Evolutionary conservation across 495 filamentous ascomycete genomes (phyloP).

Genomic region (Hypomontagnella submonticulosa): DNA sequence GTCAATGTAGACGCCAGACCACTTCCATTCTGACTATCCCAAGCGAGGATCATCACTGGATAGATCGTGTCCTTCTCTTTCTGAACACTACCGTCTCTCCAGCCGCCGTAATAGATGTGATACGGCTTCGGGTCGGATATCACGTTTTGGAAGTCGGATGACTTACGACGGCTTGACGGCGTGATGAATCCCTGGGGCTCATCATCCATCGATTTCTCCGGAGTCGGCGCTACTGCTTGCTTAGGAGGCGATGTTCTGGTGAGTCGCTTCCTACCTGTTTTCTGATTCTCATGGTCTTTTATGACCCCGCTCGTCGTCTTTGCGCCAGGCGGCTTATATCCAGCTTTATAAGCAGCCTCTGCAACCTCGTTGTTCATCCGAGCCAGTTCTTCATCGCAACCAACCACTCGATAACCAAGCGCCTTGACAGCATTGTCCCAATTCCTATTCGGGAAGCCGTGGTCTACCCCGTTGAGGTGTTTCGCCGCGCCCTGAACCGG

Average conservation of each 20-base stretch:
- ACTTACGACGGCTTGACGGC: background rate
- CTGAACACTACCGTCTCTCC: slow-evolving; percentile 30
- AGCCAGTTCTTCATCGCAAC: slow-evolving; percentile 44
- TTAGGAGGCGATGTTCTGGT: background rate
- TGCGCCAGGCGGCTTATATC: slow-evolving; percentile 48
- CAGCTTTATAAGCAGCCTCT: slow-evolving; percentile 40
- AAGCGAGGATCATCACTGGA: slow-evolving; percentile 55
- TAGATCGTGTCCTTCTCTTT: slow-evolving; percentile 43
- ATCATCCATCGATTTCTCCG: background rate
- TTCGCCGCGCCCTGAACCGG: slow-evolving; percentile 55
- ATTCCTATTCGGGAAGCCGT: slow-evolving; percentile 50
- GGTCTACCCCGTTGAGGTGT: slow-evolving; percentile 52
- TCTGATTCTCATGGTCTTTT: background rate
- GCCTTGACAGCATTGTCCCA: slow-evolving; percentile 44
- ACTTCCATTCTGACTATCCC: slow-evolving; percentile 47
- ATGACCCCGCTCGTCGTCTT: slow-evolving; percentile 29
- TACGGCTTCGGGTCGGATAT: slow-evolving; percentile 42
- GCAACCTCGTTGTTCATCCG: slow-evolving; percentile 51
- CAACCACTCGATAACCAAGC: slow-evolving; percentile 53
- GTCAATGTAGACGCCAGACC: slow-evolving; percentile 48
- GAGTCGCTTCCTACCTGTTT: background rate
- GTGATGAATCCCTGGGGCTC: background rate
- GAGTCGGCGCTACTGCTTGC: background rate
- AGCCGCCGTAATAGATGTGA: slow-evolving; percentile 51
- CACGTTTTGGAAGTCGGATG: background rate